Evolutionary conservation across 352 stramenopile species (phyloP).

Genomic region (Thalassiosira exigua): DNA sequence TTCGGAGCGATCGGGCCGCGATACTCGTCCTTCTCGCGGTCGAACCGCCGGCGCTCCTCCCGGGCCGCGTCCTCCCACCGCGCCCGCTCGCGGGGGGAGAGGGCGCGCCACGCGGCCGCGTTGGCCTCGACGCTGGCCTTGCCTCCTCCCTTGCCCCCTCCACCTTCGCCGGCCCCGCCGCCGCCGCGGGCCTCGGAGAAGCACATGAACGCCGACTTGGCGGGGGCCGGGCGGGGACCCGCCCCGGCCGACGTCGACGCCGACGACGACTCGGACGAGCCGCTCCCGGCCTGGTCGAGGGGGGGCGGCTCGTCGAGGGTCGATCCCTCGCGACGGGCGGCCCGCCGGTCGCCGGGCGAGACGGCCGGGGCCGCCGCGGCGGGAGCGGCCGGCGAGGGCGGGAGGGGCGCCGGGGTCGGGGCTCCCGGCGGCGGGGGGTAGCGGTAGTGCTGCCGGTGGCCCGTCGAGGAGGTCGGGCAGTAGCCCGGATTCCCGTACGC

Average conservation of each 20-base stretch:
- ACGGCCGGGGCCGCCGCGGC: too few species aligned
- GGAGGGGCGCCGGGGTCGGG: not conserved
- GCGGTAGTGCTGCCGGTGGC: not conserved
- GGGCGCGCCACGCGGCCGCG: conserved; percentile 61
- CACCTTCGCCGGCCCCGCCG: conserved; percentile 40
- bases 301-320: too few species aligned
- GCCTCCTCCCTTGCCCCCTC: conserved; percentile 26
- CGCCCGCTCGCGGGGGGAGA: conserved; percentile 86
- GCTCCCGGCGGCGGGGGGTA: conserved; percentile 12
- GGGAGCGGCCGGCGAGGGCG: too few species aligned
- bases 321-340: too few species aligned
- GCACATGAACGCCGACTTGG: conserved; percentile 81
- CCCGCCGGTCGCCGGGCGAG: too few species aligned
- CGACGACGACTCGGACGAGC: conserved; percentile 43
- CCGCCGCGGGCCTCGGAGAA: conserved; percentile 71
- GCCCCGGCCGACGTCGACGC: conserved; percentile 20
- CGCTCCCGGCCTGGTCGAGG: too few species aligned
- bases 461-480: too few species aligned
- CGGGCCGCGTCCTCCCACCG: conserved; percentile 92
- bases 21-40: conserved; percentile 92
- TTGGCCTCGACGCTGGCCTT: conserved; percentile 64
- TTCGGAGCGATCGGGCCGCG: conserved; percentile 91
- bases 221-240: conserved; percentile 32
- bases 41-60: conserved; percentile 93
- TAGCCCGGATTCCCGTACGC: too few species aligned